A percentile compares a stretch with the other conserved stretches of the same genome.
Evolutionary conservation across 441 rosid genomes (phyloP).

Genomic region (Pelargonium citronellum): DNA sequence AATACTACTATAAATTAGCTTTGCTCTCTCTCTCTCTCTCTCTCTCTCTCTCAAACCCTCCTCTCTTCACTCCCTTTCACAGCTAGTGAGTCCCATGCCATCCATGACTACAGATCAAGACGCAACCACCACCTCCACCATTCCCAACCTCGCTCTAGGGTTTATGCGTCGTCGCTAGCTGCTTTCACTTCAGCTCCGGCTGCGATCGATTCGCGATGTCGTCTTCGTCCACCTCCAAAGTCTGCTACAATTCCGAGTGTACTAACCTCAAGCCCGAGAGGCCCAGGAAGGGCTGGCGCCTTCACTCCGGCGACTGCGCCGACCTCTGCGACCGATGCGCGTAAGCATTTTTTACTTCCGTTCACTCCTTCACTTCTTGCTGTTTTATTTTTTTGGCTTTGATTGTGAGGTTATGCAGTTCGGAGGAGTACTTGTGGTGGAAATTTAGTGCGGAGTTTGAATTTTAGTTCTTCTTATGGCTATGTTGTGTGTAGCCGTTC

Average conservation of each 20-base stretch:
- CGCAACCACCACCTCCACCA: not conserved
- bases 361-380: constrained; percentile 7
- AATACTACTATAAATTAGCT: too few species aligned
- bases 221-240: not conserved
- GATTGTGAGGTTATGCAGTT: not conserved
- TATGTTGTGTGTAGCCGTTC: constrained; percentile 4
- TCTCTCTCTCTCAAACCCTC: too few species aligned
- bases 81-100: not conserved
- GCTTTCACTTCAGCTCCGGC: too few species aligned
- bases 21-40: not conserved
- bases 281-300: not conserved
- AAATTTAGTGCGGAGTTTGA: not conserved
- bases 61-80: not conserved
- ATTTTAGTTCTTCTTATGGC: not conserved
- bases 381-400: not conserved
- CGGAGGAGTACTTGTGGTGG: not conserved
- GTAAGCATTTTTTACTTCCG: constrained; percentile 34
- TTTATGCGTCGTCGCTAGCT: not conserved
- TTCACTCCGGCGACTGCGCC: not conserved
- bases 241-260: not conserved
- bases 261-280: not conserved
- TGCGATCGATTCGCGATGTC: not conserved
- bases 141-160: not conserved
- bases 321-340: constrained; percentile 65
- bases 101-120: not conserved